Evolutionary conservation across 768 basidiomycete genomes (phyloP), one percentile per base, ranked within the genome.

Genomic region (Boletus reticulatus): DNA sequence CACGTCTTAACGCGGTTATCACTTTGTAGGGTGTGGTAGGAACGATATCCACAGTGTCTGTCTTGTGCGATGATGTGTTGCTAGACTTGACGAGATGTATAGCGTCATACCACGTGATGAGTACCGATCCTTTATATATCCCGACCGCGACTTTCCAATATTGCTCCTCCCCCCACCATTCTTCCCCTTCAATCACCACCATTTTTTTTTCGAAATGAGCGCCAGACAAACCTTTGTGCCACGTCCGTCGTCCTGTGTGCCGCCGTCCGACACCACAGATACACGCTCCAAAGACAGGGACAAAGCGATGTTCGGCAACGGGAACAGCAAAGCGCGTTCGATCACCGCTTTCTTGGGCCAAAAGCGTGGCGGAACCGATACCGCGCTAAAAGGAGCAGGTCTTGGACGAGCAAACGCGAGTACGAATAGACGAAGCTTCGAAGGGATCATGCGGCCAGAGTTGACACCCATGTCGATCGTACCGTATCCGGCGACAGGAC

Each of bases 141-240:
- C 38, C 44, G 42, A 58, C 50, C 50, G 24, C 20, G 17, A 19
- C 29, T 31, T 49, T 32, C 37, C 47, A n/a, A n/a, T n/a, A 12
- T 50, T 31, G 2, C 14, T 43, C 24, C 31, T 6, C n/a, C 20
- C 50, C 29, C 20, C 48, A 47, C 14, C 59, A 16, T 19, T 32
- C 19, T 19, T 32, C 19, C 2, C 19, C n/a, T 11, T 16, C 12
- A 13, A 29, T 36, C 39, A 37, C 37, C 34, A 36, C 34, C 11
- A 11, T 14, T 6, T 32, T 32, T 32, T 32, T 36, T 12, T 36
- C 34, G 6, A 37, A 12, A 69, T 69, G 68, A 69, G 68, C 36
- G 64, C 68, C 2, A 22, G 68, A 47, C 68, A 68, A 16, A 58
- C 62, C 7, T 69, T 69, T 48, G 11, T 62, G 32, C 68, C 68